A percentile compares a stretch with the other conserved stretches of the same genome.
Conservation (phyloP, 2,329 filamentous ascomycete genomes). For the Talaromyces sp. region DNA sequence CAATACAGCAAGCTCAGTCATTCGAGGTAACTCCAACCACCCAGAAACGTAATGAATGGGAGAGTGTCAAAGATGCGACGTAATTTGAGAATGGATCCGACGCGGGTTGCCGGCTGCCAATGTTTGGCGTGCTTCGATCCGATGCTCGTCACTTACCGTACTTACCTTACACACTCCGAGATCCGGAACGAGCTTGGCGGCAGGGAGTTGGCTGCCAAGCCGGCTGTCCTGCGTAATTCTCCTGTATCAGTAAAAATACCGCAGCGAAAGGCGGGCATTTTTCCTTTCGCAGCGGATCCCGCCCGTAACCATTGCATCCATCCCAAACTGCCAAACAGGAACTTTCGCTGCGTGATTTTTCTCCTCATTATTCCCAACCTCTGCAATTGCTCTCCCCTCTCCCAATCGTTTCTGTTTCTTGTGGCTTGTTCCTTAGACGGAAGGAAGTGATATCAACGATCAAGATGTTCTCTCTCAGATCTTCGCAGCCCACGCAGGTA, state of each 20-base stretch:
- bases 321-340: conserved; percentile 2
- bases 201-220: conserved; percentile 4
- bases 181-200: conserved; percentile 1
- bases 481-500: conserved; percentile 43
- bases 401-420: background rate
- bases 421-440: conserved; percentile 11
- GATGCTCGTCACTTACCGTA: conserved; percentile 15
- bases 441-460: conserved; percentile 18
- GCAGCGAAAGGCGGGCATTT: conserved; percentile 16
- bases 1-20: too few relatives aligned
- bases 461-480: conserved; percentile 42
- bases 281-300: conserved; percentile 16
- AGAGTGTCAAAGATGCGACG: background rate
- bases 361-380: conserved; percentile 21
- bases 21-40: too few relatives aligned
- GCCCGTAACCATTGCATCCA: conserved; percentile 9
- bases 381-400: conserved; percentile 18
- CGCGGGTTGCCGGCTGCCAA: background rate
- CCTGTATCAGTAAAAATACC: conserved; percentile 2
- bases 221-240: conserved; percentile 4
- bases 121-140: conserved; percentile 13
- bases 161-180: conserved; percentile 9
- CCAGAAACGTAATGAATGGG: background rate
- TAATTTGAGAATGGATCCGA: background rate
- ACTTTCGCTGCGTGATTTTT: conserved; percentile 14